Percentiles rank a stretch among this genome's conserved stretches.
These are phyloP conservation scores for Zymoseptoria passerinii DNA, from an alignment of 2,329 filamentous ascomycete species.

Conservation along the genomic window DNA sequence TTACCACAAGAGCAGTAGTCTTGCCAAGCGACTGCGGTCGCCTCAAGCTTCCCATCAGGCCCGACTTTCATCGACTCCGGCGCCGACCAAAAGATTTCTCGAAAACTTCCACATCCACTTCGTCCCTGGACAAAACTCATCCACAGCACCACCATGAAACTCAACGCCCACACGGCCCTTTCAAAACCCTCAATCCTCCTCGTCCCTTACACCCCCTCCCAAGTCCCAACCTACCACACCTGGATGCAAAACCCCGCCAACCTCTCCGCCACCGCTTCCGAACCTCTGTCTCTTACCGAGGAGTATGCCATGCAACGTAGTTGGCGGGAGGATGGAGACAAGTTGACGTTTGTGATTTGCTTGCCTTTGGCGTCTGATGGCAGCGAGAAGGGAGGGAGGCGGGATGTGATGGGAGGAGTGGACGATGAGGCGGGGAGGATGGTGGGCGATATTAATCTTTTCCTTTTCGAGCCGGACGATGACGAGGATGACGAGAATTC, in stretches of 20 bases:
- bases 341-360: constrained; percentile 86
- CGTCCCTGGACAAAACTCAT: no score
- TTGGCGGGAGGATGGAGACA: constrained; percentile 75
- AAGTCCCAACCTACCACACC: constrained; percentile 73
- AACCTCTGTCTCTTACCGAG: constrained; percentile 68
- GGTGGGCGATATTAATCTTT: constrained; percentile 54
- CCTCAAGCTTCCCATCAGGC: no score
- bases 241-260: constrained; percentile 90
- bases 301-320: constrained; percentile 87
- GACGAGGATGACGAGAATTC: constrained; percentile 34
- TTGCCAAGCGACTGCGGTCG: no score
- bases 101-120: background rate
- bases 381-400: background rate
- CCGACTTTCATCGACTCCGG: no score
- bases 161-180: constrained; percentile 14
- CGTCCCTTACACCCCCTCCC: constrained; percentile 73
- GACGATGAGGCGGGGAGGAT: constrained; percentile 47
- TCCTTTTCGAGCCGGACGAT: constrained; percentile 53
- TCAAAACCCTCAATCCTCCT: constrained; percentile 58
- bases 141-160: background rate
- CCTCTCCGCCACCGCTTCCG: constrained; percentile 77
- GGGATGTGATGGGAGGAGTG: constrained; percentile 31
- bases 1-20: no score
- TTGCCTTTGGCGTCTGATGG: constrained; percentile 27
- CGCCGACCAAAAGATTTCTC: no score